A percentile compares a stretch with the other conserved stretches of the same genome.
phyloP scores from a whole-genome alignment of 2,329 filamentous ascomycete species.

The Colletotrichum sp. region DNA sequence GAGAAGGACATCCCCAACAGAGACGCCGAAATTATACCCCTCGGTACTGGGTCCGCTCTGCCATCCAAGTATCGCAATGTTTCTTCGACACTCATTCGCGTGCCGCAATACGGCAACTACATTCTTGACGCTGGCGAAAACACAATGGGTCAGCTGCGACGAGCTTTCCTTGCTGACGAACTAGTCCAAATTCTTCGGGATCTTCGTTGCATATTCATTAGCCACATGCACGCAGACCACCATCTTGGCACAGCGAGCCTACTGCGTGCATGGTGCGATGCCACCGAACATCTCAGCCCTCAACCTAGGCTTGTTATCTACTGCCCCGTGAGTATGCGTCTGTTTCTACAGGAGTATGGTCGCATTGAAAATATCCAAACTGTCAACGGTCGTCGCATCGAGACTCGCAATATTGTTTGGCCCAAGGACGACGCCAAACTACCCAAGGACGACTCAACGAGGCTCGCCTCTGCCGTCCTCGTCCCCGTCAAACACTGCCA shows the following conservation, averaged over 20 bases:
- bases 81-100: constrained; percentile 82
- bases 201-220: constrained; percentile 87
- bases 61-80: constrained; percentile 97
- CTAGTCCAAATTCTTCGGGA: constrained; percentile 76
- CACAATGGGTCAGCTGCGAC: constrained; percentile 84
- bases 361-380: constrained; percentile 72
- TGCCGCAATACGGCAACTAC: constrained; percentile 87
- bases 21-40: constrained; percentile 82
- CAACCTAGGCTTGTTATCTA: constrained; percentile 64
- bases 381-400: constrained; percentile 64
- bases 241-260: constrained; percentile 85
- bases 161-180: constrained; percentile 71
- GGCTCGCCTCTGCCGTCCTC: constrained; percentile 71
- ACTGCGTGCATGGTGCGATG: constrained; percentile 81
- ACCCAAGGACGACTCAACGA: constrained; percentile 53
- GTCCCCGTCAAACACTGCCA: constrained; percentile 79
- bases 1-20: constrained; percentile 73
- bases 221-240: constrained; percentile 95
- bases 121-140: constrained; percentile 92
- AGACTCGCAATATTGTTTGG: constrained; percentile 28
- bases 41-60: constrained; percentile 89
- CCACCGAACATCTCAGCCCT: constrained; percentile 40
- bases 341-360: constrained; percentile 81
- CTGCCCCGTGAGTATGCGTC: constrained; percentile 73
- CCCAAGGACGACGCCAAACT: constrained; percentile 33